Evolutionary conservation across 306 rosid species (phyloP).

Genomic region (Gastrolobium bilobum): DNA sequence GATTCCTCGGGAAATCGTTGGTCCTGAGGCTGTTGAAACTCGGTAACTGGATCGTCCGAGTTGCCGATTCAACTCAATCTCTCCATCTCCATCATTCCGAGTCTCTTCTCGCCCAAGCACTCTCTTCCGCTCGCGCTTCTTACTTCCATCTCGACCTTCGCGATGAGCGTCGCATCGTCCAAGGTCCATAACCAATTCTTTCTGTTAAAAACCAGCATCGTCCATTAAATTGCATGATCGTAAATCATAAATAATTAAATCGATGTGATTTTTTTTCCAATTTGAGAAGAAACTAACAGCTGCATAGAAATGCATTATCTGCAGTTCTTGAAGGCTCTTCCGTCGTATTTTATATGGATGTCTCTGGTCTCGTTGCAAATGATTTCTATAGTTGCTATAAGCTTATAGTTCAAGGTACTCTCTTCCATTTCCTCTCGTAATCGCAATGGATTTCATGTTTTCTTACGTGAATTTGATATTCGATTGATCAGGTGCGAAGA

Average conservation of each 20-base stretch:
- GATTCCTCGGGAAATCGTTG: slow-evolving; percentile 80
- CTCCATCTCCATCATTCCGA: slow-evolving; percentile 63
- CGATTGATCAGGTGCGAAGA: slow-evolving; percentile 83
- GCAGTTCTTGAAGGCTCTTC: slow-evolving; percentile 85
- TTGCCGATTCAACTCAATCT: slow-evolving; percentile 78
- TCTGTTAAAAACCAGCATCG: neutral
- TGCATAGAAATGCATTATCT: slow-evolving; percentile 41
- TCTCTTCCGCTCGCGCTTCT: slow-evolving; percentile 78
- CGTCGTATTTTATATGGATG: slow-evolving; percentile 81
- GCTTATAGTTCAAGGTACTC: slow-evolving; percentile 79
- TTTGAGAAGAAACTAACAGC: slow-evolving; percentile 39
- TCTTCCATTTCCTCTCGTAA: neutral
- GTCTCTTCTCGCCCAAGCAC: slow-evolving; percentile 64
- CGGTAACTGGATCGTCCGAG: slow-evolving; percentile 80
- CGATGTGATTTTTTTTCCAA: slow-evolving; percentile 8
- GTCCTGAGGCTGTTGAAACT: slow-evolving; percentile 68
- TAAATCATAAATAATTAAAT: neutral
- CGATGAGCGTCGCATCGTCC: slow-evolving; percentile 59
- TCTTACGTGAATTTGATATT: slow-evolving; percentile 45
- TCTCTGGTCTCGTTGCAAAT: slow-evolving; percentile 50
- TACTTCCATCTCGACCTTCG: slow-evolving; percentile 68
- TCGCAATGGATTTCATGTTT: slow-evolving; percentile 32
- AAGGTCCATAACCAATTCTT: slow-evolving; percentile 52
- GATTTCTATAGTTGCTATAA: slow-evolving; percentile 68
- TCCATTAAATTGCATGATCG: neutral